These are phyloP conservation scores for Phalaenopsis aphrodite DNA, from an alignment of 106 monocot genomes.

Conservation along the genomic window DNA sequence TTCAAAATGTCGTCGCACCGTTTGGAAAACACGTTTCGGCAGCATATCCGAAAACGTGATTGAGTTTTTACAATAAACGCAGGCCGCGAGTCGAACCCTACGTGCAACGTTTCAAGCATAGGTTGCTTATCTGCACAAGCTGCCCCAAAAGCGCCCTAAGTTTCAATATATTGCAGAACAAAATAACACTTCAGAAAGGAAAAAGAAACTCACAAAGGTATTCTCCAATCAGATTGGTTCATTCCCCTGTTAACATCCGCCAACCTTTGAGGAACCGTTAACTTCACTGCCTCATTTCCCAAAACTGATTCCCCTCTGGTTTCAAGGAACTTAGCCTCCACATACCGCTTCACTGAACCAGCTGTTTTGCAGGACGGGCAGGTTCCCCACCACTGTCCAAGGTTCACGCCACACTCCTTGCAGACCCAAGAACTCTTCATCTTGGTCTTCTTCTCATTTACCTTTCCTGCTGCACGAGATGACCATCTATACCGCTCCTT, in stretches of 20 bases:
- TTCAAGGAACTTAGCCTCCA: slow-evolving; percentile 20
- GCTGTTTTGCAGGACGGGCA: slow-evolving; percentile 44
- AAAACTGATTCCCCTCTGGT: slow-evolving; percentile 43
- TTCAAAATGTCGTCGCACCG: too few species aligned
- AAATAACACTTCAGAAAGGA: not conserved
- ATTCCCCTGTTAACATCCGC: slow-evolving; percentile 58
- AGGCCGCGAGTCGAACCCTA: too few species aligned
- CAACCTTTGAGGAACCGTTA: slow-evolving; percentile 48
- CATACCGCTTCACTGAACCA: slow-evolving; percentile 45
- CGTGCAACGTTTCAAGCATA: too few species aligned
- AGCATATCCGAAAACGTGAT: too few species aligned
- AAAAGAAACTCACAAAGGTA: slow-evolving; percentile 56
- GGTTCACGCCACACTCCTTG: slow-evolving; percentile 48
- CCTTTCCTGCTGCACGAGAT: not conserved
- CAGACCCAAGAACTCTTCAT: slow-evolving; percentile 56
- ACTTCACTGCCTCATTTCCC: slow-evolving; percentile 7
- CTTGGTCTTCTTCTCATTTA: slow-evolving; percentile 33
- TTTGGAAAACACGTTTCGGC: too few species aligned
- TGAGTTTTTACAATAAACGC: too few species aligned
- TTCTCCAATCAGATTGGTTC: slow-evolving; percentile 62
- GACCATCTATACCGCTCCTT: not conserved
- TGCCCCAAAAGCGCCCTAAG: too few species aligned
- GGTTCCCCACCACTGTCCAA: slow-evolving; percentile 89
- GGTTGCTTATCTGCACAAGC: too few species aligned
- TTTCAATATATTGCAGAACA: not conserved